Evolutionary conservation across 2,329 filamentous ascomycete genomes (phyloP), one percentile per base, ranked within the genome.

Genomic region (Pestalotiopsis sp.): DNA sequence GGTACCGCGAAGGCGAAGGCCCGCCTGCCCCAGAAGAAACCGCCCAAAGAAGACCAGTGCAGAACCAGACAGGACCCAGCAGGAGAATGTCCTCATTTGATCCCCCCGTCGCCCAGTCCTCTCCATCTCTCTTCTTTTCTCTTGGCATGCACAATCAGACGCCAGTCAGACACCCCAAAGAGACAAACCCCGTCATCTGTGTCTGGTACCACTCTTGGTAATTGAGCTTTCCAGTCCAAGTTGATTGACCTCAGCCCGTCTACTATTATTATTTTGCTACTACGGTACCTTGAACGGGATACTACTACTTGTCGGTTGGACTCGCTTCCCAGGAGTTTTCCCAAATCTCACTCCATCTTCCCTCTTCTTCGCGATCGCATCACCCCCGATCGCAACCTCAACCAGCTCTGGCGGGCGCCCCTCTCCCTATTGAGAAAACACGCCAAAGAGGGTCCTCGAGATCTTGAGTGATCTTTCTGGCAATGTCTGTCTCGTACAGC

Each of bases 401-500:
- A 52, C 45, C 17, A 49, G n/a, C 13, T n/a, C n/a, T n/a, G 17
- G 45, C 45, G 45, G 25, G 58, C 31, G 20, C 11, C 49, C 49
- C 49, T 61, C 58, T 31, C 20, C 13, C 25, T 27, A 27, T 36
- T 36, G 45, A n/a, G 45, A 52, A 17, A 17, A 17, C 41, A 45
- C 41, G 41, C 45, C 20, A 20, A 9, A 9, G 31, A 36, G 31
- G 62, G 65, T 61, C 65, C 9, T 63, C 66, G 61, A 63, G 39
- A 38, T 56, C 36, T 36, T 36, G 6, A 36, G 27, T 67, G 31
- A 11, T 38, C 36, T 41, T 38, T 25, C 56, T 67, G 65, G 65
- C 56, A 17, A 67, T 67, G 65, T 67, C 65, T 67, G 58, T 67
- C 56, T 27, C 17, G 56, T 27, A 41, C 31, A 67, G 66, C 36